Conservation (phyloP, 352 stramenopile species). For the Albugo candida region DNA sequence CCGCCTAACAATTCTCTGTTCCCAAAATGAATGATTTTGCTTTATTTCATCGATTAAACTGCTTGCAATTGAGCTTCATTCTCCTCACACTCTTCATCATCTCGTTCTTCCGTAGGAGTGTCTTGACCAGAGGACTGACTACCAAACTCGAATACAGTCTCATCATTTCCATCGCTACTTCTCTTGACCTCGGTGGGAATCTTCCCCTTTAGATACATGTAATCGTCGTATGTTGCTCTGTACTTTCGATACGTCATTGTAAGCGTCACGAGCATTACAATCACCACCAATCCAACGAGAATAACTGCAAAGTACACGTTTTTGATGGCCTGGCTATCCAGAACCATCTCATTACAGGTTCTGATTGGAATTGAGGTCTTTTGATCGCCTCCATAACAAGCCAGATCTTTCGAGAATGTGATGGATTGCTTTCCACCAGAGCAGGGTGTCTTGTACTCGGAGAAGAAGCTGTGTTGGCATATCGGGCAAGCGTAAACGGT, state of each 20-base stretch:
- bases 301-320: conserved; percentile 49
- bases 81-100: neutral
- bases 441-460: conserved; percentile 37
- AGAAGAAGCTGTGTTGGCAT: conserved; percentile 39
- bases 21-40: too few relatives aligned
- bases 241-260: conserved; percentile 64
- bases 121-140: neutral
- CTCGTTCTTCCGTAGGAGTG: neutral
- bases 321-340: conserved; percentile 49
- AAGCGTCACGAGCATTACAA: conserved; percentile 44
- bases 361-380: conserved; percentile 24
- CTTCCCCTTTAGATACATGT: conserved; percentile 65
- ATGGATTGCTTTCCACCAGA: conserved; percentile 33
- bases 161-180: conserved; percentile 34
- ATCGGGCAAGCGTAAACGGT: conserved; percentile 48
- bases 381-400: conserved; percentile 33
- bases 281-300: conserved; percentile 33
- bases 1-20: too few relatives aligned
- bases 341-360: conserved; percentile 45
- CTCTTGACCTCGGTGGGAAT: conserved; percentile 31
- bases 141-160: conserved; percentile 56
- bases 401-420: conserved; percentile 26
- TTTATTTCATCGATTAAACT: too few relatives aligned
- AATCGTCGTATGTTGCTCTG: conserved; percentile 50
- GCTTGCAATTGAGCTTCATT: neutral